Evolutionary conservation across 768 basidiomycete genomes (phyloP).

Genomic region (Leccinum boreale): DNA sequence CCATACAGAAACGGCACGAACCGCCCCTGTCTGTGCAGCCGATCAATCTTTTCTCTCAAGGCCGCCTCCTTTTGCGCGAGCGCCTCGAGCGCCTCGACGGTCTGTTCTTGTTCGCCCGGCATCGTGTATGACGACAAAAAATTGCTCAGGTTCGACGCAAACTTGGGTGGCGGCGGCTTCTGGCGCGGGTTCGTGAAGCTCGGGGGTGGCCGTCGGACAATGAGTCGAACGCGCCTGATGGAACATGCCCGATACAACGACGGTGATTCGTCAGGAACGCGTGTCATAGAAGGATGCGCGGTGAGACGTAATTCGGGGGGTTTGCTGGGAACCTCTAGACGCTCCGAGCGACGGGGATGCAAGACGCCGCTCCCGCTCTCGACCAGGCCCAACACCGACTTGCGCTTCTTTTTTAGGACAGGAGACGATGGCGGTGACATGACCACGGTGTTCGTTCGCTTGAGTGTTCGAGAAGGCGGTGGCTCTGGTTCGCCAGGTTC

Average conservation of each 20-base stretch:
- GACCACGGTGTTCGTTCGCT: conserved; percentile 24
- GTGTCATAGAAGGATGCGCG: neutral
- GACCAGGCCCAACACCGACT: conserved; percentile 6
- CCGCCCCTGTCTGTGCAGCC: conserved; percentile 46
- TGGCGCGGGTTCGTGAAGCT: conserved; percentile 66
- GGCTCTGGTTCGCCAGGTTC: conserved; percentile 8
- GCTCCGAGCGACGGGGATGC: conserved; percentile 19
- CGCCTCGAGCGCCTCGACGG: conserved; percentile 34
- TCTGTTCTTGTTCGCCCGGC: conserved; percentile 49
- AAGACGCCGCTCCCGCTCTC: conserved; percentile 1
- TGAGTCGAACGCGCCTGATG: conserved; percentile 61
- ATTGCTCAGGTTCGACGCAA: conserved; percentile 49
- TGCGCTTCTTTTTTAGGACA: conserved; percentile 26
- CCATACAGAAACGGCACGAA: conserved; percentile 39
- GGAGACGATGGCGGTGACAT: conserved; percentile 21
- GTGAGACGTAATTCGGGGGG: conserved; percentile 1
- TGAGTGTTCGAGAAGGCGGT: conserved; percentile 17
- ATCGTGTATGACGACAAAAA: conserved; percentile 64
- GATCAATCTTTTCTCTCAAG: conserved; percentile 41
- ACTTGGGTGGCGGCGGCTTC: conserved; percentile 49
- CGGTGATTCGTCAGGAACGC: neutral
- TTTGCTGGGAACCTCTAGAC: conserved; percentile 16
- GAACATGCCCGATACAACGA: conserved; percentile 18
- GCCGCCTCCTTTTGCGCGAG: conserved; percentile 43
- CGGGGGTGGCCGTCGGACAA: conserved; percentile 63